Evolutionary conservation across 1,139 yeast species (phyloP).

Genomic region (Blastobotrys illinoisensis): DNA sequence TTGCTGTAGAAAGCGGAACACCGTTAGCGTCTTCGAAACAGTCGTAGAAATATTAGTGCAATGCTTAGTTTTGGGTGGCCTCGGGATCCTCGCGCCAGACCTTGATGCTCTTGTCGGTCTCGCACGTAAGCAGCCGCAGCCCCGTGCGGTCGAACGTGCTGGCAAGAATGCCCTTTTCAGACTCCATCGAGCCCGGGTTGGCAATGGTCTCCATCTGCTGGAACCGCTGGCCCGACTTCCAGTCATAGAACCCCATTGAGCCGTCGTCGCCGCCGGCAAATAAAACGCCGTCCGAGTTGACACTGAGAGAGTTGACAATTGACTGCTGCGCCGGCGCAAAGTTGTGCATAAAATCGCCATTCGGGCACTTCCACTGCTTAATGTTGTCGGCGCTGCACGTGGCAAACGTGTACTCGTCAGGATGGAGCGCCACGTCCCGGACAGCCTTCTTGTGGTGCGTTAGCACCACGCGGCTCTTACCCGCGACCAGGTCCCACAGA

Average conservation of each 20-base stretch:
- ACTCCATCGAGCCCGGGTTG: conserved; percentile 63
- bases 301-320: conserved; percentile 63
- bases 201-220: conserved; percentile 49
- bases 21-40: too few relatives aligned
- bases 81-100: conserved; percentile 61
- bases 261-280: conserved; percentile 89
- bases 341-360: conserved; percentile 61
- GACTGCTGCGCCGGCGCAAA: conserved; percentile 44
- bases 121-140: conserved; percentile 74
- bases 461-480: conserved; percentile 52
- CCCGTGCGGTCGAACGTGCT: conserved; percentile 79
- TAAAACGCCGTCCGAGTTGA: conserved; percentile 62
- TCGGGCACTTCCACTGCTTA: conserved; percentile 79
- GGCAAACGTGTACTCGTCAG: conserved; percentile 69
- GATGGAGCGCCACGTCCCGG: conserved; percentile 65
- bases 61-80: conserved; percentile 39
- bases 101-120: conserved; percentile 83
- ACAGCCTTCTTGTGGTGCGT: conserved; percentile 86
- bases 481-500: conserved; percentile 76
- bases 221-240: conserved; percentile 58
- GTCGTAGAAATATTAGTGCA: too few relatives aligned
- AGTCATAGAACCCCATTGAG: conserved; percentile 68
- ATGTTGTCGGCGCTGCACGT: conserved; percentile 76
- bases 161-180: conserved; percentile 66
- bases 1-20: too few relatives aligned